Percentiles rank a stretch among this genome's conserved stretches.
These are phyloP conservation scores for Boletus patriciae DNA, from an alignment of 768 basidiomycete species.

Conservation along the genomic window DNA sequence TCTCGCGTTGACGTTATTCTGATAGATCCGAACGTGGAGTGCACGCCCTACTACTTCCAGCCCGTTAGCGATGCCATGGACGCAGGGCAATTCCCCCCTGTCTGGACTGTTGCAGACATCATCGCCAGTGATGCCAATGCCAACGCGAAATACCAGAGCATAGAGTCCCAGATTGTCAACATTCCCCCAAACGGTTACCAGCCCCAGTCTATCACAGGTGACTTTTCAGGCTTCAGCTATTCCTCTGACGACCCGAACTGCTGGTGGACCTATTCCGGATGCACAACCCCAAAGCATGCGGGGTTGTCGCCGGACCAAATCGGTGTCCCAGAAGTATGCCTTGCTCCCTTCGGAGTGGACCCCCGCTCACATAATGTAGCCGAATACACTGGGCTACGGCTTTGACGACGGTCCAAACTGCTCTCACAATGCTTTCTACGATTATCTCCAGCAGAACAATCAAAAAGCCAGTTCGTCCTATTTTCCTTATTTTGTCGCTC, in stretches of 20 bases:
- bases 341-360: too few species aligned
- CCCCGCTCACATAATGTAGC: conserved; percentile 26
- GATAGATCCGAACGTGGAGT: background rate
- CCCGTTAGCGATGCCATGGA: background rate
- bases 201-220: conserved; percentile 25
- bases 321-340: conserved; percentile 46
- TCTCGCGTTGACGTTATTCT: too few species aligned
- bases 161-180: conserved; percentile 23
- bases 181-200: conserved; percentile 40
- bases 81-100: background rate
- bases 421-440: conserved; percentile 62
- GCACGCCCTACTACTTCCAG: background rate
- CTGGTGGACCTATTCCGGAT: conserved; percentile 42
- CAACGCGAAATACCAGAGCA: background rate
- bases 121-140: background rate
- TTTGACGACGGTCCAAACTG: conserved; percentile 71
- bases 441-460: conserved; percentile 49
- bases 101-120: background rate
- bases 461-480: conserved; percentile 51
- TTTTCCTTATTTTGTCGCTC: background rate
- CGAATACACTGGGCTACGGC: conserved; percentile 55
- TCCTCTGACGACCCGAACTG: conserved; percentile 48
- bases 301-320: conserved; percentile 47
- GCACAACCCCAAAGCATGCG: conserved; percentile 46
- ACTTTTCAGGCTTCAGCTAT: conserved; percentile 38